These are phyloP conservation scores for Blastosporella zonata DNA, from an alignment of 1,284 basidiomycete species.

Conservation along the genomic window DNA sequence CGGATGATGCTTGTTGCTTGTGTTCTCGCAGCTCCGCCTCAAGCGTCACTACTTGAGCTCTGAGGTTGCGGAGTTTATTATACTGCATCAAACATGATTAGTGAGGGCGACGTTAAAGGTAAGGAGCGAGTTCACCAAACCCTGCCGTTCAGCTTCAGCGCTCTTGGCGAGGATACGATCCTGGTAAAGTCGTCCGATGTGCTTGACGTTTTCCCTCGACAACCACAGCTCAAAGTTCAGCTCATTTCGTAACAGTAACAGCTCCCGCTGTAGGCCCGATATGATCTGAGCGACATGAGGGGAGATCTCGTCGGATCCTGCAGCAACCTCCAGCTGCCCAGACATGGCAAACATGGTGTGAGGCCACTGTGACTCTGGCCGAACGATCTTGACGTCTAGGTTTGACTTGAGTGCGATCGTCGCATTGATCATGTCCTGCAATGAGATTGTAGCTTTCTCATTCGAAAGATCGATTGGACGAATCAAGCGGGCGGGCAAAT, in stretches of 20 bases:
- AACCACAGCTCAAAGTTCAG: conserved; percentile 82
- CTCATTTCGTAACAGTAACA: conserved; percentile 70
- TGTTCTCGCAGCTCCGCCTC: conserved; percentile 63
- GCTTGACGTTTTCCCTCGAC: conserved; percentile 72
- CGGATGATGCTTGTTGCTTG: conserved; percentile 58
- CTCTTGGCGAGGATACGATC: conserved; percentile 69
- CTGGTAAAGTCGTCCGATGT: conserved; percentile 74
- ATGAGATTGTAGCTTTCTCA: conserved; percentile 46
- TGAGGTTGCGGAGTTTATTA: conserved; percentile 74
- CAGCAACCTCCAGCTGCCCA: conserved; percentile 2
- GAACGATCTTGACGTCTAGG: conserved; percentile 54
- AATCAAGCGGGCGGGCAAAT: conserved; percentile 16
- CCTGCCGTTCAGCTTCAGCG: conserved; percentile 77
- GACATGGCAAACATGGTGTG: conserved; percentile 34
- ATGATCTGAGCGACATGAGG: conserved; percentile 58
- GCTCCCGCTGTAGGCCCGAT: conserved; percentile 67
- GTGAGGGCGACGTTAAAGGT: background rate
- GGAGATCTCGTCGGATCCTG: conserved; percentile 31
- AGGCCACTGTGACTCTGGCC: conserved; percentile 49
- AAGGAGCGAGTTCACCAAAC: conserved; percentile 52
- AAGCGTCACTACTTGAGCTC: conserved; percentile 56
- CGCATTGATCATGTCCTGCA: conserved; percentile 69
- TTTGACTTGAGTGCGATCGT: conserved; percentile 70
- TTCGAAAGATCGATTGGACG: conserved; percentile 34
- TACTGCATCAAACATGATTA: conserved; percentile 43